Base-by-base conservation (phyloP, 2,329 filamentous ascomycete species). In the Aspergillus melleus region DNA sequence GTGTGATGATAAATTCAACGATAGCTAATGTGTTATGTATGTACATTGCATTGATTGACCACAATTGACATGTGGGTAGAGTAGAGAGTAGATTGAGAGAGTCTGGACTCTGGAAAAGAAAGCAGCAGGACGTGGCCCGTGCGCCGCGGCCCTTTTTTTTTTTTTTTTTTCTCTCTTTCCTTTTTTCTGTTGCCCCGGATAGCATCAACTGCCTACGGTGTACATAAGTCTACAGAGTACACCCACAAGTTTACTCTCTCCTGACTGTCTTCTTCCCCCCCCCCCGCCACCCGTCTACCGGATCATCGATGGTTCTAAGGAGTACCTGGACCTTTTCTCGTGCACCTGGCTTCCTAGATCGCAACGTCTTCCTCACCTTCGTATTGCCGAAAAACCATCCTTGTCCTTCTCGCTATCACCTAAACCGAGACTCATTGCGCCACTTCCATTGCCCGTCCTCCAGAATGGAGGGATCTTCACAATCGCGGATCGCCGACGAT, bases 401-500 rank as follows among this genome's bases (percentile, higher is more conserved):
- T 39, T 12, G n/a, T n/a, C 16, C 32, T 26, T 32, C 54, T 46
- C 54, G 51, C 54, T 44, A 49, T 60, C 61, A 26, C 19, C 42
- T 49, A n/a, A 32, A 36, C 24, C 26, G 24, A 49, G 10, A 47
- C 12, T 20, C 42, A 3, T 19, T 58, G 9, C 61, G 55, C 39
- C 19, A 50, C 55, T 55, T 29, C 46, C 46, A n/a, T 12, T 61
- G 52, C 14, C 53, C 44, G 22, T 42, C 24, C 11, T 56, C 29
- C 46, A 52, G 44, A 50, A 71, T 72, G 68, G 67, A 68, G 47
- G 60, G 53, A 52, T 30, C 67, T 54, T 60, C 58, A 52, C 54
- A 58, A 14, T 19, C 53, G 14, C 54, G 62, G 14, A 32, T 61
- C 20, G 57, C 66, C 32, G 63, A 61, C 42, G 60, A 63, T 44